A percentile compares a stretch with the other conserved stretches of the same genome.
These are phyloP conservation scores for Coemansia sp. DNA, from an alignment of 192 early-diverging fungal species.

Conservation along the genomic window DNA sequence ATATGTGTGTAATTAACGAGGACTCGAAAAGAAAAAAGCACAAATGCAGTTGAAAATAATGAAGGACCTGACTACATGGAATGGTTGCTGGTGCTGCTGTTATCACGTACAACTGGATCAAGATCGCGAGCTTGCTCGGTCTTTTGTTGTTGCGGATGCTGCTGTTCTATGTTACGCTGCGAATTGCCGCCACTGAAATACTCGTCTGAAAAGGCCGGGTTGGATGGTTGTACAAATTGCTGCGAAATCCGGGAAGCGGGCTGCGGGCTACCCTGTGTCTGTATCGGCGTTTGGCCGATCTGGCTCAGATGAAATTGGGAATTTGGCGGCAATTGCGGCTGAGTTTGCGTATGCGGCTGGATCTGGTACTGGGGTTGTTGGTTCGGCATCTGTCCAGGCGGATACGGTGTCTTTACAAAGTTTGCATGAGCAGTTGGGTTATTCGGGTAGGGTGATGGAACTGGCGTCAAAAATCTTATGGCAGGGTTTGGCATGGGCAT, in stretches of 20 bases:
- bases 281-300: background rate
- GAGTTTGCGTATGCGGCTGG: constrained; percentile 6
- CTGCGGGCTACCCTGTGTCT: background rate
- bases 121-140: background rate
- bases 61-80: background rate
- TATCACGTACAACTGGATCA: background rate
- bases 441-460: constrained; percentile 23
- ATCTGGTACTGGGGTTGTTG: constrained; percentile 6
- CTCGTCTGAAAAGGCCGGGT: constrained; percentile 24
- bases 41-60: background rate
- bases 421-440: constrained; percentile 10
- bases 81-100: background rate
- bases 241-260: background rate
- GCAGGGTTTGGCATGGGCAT: constrained; percentile 11
- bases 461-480: constrained; percentile 19
- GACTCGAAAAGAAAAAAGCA: too few relatives aligned
- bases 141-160: background rate
- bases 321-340: background rate
- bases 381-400: constrained; percentile 7
- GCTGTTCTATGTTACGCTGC: constrained; percentile 8
- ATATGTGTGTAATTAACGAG: too few relatives aligned
- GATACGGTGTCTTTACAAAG: constrained; percentile 38
- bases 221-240: background rate
- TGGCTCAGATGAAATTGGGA: background rate
- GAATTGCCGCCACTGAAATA: constrained; percentile 17